Evolutionary conservation across 106 monocot genomes (phyloP).

Genomic region (Acorus gramineus): DNA sequence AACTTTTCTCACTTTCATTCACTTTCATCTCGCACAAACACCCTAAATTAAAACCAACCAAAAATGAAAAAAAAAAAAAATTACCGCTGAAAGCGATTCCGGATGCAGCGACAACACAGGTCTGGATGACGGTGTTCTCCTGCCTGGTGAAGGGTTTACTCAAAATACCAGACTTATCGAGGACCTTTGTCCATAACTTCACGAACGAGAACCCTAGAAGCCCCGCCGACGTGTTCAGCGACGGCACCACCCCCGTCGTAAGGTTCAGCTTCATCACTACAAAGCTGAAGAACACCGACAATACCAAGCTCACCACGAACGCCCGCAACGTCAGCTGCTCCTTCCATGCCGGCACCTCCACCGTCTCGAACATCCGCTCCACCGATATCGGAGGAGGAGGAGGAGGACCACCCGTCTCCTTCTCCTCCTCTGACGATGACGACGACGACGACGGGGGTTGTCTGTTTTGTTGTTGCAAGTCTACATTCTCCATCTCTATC

Average conservation of each 20-base stretch:
- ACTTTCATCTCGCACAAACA: too few species aligned
- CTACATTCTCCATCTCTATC: too few species aligned
- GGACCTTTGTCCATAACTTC: not conserved
- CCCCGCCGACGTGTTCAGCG: not conserved
- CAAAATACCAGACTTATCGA: not conserved
- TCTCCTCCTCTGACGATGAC: too few species aligned
- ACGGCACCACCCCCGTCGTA: not conserved
- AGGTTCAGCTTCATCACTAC: not conserved
- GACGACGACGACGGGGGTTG: too few species aligned
- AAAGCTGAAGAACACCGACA: not conserved
- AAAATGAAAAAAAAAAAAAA: too few species aligned
- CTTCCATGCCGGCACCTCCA: not conserved
- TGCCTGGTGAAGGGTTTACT: not conserved
- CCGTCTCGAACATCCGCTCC: not conserved
- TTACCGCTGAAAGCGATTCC: too few species aligned
- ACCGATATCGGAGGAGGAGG: not conserved
- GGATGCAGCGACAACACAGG: not conserved
- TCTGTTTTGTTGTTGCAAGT: too few species aligned
- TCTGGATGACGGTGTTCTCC: not conserved
- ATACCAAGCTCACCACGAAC: not conserved
- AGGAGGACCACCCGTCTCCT: too few species aligned
- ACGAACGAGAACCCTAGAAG: not conserved
- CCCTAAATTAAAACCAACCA: too few species aligned
- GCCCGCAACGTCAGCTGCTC: not conserved
- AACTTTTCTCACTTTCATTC: too few species aligned